A percentile compares a stretch with the other conserved stretches of the same genome.
phyloP scores from a whole-genome alignment of 1,139 yeast species.

The Pichia sp. region DNA sequence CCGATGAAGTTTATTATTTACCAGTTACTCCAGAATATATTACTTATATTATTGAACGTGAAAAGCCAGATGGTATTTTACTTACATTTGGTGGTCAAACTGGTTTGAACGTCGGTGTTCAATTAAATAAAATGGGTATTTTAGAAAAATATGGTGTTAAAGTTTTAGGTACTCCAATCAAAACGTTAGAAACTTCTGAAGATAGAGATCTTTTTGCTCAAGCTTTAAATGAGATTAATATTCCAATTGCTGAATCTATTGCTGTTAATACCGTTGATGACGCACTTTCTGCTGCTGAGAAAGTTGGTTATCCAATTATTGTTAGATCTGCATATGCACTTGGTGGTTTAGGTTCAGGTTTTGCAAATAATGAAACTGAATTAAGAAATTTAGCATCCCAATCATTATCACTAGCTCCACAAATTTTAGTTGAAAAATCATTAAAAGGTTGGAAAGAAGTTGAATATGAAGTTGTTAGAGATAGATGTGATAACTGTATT shows the following conservation, averaged over 20 bases:
- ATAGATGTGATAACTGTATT: conserved; percentile 92
- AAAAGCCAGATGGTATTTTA: conserved; percentile 91
- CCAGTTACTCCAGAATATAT: conserved; percentile 98
- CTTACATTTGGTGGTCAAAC: conserved; percentile 99
- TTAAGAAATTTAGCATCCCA: conserved; percentile 82
- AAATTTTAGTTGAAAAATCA: conserved; percentile 92
- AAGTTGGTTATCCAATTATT: conserved; percentile 91
- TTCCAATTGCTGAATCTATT: conserved; percentile 93
- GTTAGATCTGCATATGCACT: conserved; percentile 96
- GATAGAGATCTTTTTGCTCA: conserved; percentile 95
- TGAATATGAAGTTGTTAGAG: conserved; percentile 98
- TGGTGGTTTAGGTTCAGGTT: conserved; percentile 98
- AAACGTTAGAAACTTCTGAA: conserved; percentile 91
- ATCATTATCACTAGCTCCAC: conserved; percentile 86
- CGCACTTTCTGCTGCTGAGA: conserved; percentile 80
- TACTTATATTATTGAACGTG: conserved; percentile 89
- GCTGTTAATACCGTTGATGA: conserved; percentile 94
- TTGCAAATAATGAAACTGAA: conserved; percentile 79
- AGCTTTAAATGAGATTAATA: conserved; percentile 88
- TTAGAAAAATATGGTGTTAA: conserved; percentile 86
- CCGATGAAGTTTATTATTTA: conserved; percentile 89
- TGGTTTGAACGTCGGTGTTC: conserved; percentile 91
- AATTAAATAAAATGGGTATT: conserved; percentile 88
- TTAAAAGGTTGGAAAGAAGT: conserved; percentile 99
- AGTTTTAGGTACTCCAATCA: conserved; percentile 95